Base-by-base conservation (phyloP, 225 moss, liverwort and hornwort genomes). In the Antitrichia curtipendula region DNA sequence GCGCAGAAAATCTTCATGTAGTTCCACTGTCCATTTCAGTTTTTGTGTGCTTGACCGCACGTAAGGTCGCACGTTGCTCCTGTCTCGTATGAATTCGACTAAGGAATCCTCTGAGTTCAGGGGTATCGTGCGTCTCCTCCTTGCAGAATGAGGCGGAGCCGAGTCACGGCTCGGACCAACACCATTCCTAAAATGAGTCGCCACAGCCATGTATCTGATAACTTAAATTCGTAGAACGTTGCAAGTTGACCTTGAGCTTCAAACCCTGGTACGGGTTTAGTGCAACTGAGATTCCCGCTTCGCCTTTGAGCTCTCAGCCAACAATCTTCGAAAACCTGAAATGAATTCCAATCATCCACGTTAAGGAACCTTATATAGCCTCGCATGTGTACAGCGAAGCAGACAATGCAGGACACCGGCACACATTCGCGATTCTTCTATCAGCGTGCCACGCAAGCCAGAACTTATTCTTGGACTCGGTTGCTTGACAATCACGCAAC, bases 1-100 rank as follows among this genome's bases (percentile, higher is more conserved):
- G 57, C 90, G 88, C 81, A 93, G 89, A 80, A 95, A 95, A 58
- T 80, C 65, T 62, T 86, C 80, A 81, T 92, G 92, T 23, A 92
- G 84, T 14, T 88, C 90, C 56, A 63, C 57, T 41, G 90, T 92
- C 92, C 92, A 92, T 78, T 86, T 92, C 92, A 92, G 32, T 63
- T 92, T 92, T 8, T 90, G 75, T 23, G 80, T 43, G 84, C 90
- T 90, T 57, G 88, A 92, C 41, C 92, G 90, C 86, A 90, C 86
- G 68, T 92, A 92, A 43, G 88, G 86, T 36, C 90, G 88, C 75
- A 90, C 88, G 76, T 90, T 90, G 72, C 53, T 74, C 84, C 91
- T 84, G 31, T 90, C 88, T 63, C 86, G 75, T 47, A 84, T 92
- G 49, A 90, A 90, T 84, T 90, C 86, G 28, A 56, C 86, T 3